phyloP scores from a whole-genome alignment of 352 stramenopile genomes.

The Vaucheria bursata region DNA sequence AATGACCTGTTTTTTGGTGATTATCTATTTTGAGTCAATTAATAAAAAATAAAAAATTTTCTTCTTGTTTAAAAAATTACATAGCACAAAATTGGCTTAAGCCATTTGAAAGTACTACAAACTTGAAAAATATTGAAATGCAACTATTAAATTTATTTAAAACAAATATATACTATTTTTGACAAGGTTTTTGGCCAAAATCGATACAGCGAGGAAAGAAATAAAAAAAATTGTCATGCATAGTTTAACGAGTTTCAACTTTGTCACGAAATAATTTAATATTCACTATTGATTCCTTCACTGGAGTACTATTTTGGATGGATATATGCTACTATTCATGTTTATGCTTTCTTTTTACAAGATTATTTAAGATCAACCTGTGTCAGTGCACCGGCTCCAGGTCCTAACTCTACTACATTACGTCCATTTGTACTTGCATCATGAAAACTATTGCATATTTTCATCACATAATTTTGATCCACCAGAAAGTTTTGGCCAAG shows the following conservation, averaged over 20 bases:
- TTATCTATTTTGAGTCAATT: too few species aligned
- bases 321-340: conserved; percentile 52
- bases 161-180: too few species aligned
- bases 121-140: too few species aligned
- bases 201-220: too few species aligned
- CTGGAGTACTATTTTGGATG: not conserved
- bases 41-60: too few species aligned
- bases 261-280: not conserved
- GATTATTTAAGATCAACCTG: conserved; percentile 53
- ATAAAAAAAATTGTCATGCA: not conserved
- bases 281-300: not conserved
- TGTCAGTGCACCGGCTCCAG: conserved; percentile 68
- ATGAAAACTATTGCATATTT: conserved; percentile 66
- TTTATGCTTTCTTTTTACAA: conserved; percentile 46
- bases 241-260: not conserved
- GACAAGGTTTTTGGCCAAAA: too few species aligned
- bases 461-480: conserved; percentile 72
- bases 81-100: too few species aligned
- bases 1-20: too few species aligned
- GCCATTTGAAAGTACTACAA: too few species aligned
- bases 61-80: too few species aligned
- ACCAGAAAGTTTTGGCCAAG: conserved; percentile 73
- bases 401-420: conserved; percentile 63
- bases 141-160: too few species aligned
- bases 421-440: conserved; percentile 56